Conservation (phyloP, 495 filamentous ascomycete species). For the Penicillium atrosanguineum region DNA sequence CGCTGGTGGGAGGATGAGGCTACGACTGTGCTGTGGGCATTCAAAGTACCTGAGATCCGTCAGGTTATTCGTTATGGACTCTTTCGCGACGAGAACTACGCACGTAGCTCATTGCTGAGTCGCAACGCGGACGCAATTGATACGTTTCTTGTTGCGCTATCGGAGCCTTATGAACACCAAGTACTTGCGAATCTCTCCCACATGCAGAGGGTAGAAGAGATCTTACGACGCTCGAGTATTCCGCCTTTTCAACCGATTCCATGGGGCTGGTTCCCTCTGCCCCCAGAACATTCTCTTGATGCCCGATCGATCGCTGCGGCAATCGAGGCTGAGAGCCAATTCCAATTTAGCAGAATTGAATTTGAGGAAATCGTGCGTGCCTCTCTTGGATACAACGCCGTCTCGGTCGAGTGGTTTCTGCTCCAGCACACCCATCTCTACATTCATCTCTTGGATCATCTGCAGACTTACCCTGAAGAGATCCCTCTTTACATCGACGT, state of each 20-base stretch:
- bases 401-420: constrained; percentile 41
- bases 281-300: constrained; percentile 17
- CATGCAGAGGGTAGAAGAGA: constrained; percentile 44
- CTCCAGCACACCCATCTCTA: constrained; percentile 40
- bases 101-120: constrained; percentile 33
- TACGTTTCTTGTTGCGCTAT: constrained; percentile 27
- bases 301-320: constrained; percentile 28
- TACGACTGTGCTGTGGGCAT: constrained; percentile 39
- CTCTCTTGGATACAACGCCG: constrained; percentile 33
- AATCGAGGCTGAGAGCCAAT: constrained; percentile 44
- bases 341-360: constrained; percentile 39
- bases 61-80: constrained; percentile 40
- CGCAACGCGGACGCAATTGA: constrained; percentile 35
- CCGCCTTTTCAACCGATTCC: constrained; percentile 19
- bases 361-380: constrained; percentile 44
- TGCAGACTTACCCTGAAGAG: constrained; percentile 35
- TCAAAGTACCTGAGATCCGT: constrained; percentile 38
- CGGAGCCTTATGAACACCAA: constrained; percentile 26
- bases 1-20: constrained; percentile 49
- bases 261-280: constrained; percentile 42
- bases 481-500: constrained; percentile 32
- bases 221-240: constrained; percentile 32
- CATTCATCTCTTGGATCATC: constrained; percentile 35
- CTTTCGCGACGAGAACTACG: constrained; percentile 33
- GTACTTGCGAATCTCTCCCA: constrained; percentile 31